Base-by-base conservation (phyloP, 1,284 basidiomycete genomes). In the Ceratobasidium sp. region DNA sequence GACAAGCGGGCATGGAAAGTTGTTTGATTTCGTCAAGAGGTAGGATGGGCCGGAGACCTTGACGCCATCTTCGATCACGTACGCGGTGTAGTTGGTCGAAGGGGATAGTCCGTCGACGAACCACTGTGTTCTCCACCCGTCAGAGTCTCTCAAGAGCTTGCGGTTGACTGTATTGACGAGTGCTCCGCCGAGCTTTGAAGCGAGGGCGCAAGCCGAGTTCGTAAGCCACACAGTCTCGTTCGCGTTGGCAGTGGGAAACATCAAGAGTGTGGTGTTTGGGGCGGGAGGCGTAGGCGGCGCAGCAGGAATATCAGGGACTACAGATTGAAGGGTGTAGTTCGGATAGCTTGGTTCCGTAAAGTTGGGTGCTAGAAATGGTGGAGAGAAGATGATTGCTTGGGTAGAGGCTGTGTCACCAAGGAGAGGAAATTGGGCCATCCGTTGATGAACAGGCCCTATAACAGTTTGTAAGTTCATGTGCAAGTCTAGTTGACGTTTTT, bases 371-470 rank as follows among this genome's bases (percentile, higher is more conserved):
- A 82, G 80, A 61, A 90, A 87, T 0, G 88, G 79, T 0, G 88
- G 87, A 0, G 93, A 94, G 79, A 92, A 93, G 14, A 95, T 77
- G n/a, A 96, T 80, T 0, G 87, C 90, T 77, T 90, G 87, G 70
- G 88, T 89, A 1, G 88, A 83, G 0, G 92, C 93, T 0, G 92
- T 89, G 78, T 96, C 93, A 3, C 91, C 92, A 0, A 94, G 81
- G 0, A 90, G 79, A 0, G 91, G 91, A 0, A 84, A 77, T 3
- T 78, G 76, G 3, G 80, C 74, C 3, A 87, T 79, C 1, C 83
- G 65, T 64, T 83, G 75, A 74, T 89, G 87, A 30, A 89, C 77
- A 9, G 87, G 84, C 9, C 76, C 81, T 85, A 75, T 16, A 41
- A 74, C 21, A 6, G 43, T 28, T 65, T 36, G 32, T 45, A 58